Conservation (phyloP, 2,329 filamentous ascomycete species). For the Juglanconis sp. region DNA sequence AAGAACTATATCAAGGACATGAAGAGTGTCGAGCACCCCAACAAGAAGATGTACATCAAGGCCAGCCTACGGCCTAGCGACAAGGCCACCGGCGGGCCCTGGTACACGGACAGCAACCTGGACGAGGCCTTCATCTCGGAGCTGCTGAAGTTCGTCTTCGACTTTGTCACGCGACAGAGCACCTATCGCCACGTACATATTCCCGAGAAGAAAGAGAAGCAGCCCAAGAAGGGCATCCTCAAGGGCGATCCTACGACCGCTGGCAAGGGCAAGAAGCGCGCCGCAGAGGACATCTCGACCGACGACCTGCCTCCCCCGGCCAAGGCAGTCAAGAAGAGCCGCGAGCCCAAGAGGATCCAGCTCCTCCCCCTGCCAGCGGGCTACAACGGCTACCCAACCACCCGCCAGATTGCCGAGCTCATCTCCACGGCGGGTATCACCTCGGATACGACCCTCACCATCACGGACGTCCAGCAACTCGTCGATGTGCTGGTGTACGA, state of each 20-base stretch:
- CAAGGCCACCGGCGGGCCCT: conserved; percentile 87
- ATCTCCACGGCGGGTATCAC: conserved; percentile 69
- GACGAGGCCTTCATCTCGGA: conserved; percentile 85
- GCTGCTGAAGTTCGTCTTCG: conserved; percentile 69
- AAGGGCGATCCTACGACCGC: conserved; percentile 38
- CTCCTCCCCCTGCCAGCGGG: conserved; percentile 58
- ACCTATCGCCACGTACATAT: conserved; percentile 55
- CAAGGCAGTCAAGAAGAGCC: conserved; percentile 15
- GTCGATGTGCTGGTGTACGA: conserved; percentile 89
- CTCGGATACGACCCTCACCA: conserved; percentile 65
- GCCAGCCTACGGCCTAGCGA: conserved; percentile 79
- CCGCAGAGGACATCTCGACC: conserved; percentile 43
- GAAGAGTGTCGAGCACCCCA: conserved; percentile 86
- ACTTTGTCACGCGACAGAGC: conserved; percentile 68
- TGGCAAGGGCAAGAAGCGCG: conserved; percentile 48
- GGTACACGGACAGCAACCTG: conserved; percentile 88
- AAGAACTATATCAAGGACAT: conserved; percentile 84
- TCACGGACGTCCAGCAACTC: conserved; percentile 78
- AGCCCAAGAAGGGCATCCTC: conserved; percentile 55
- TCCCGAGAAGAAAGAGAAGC: conserved; percentile 31
- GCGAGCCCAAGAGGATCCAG: conserved; percentile 30
- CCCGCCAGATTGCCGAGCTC: conserved; percentile 71
- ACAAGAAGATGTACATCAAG: conserved; percentile 95
- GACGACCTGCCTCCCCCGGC: conserved; percentile 29
- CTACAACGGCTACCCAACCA: conserved; percentile 77